A percentile compares a stretch with the other conserved stretches of the same genome.
phyloP scores from a whole-genome alignment of 2,329 filamentous ascomycete species.

The Colletotrichum zoysiae region DNA sequence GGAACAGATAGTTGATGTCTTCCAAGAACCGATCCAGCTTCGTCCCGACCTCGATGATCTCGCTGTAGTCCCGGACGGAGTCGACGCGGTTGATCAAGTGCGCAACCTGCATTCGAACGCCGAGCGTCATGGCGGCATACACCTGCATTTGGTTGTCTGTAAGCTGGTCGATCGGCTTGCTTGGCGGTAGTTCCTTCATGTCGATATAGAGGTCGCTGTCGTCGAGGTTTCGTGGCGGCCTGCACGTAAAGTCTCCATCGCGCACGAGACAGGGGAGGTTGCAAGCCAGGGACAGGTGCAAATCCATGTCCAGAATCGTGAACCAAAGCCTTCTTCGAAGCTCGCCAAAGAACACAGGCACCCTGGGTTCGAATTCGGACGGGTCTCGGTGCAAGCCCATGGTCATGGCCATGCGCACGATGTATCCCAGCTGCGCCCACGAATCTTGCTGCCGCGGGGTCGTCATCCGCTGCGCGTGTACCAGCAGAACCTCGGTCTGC shows the following conservation, averaged over 20 bases:
- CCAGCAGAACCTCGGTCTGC: slow-evolving; percentile 66
- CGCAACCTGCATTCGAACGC: slow-evolving; percentile 62
- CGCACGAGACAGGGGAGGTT: slow-evolving; percentile 65
- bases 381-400: slow-evolving; percentile 71
- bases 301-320: slow-evolving; percentile 68
- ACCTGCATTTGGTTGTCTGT: slow-evolving; percentile 68
- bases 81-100: slow-evolving; percentile 66
- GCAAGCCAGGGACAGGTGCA: slow-evolving; percentile 66
- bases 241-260: slow-evolving; percentile 66
- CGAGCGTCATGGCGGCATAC: slow-evolving; percentile 65
- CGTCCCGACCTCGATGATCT: slow-evolving; percentile 65
- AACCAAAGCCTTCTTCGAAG: slow-evolving; percentile 68
- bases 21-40: slow-evolving; percentile 67
- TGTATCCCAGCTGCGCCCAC: slow-evolving; percentile 67
- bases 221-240: slow-evolving; percentile 65
- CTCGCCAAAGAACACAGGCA: slow-evolving; percentile 65
- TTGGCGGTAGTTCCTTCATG: slow-evolving; percentile 62
- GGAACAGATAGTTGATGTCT: slow-evolving; percentile 66
- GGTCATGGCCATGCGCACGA: slow-evolving; percentile 69
- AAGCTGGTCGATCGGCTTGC: slow-evolving; percentile 63
- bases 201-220: slow-evolving; percentile 62
- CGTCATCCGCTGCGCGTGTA: slow-evolving; percentile 66
- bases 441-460: slow-evolving; percentile 61
- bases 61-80: slow-evolving; percentile 64
- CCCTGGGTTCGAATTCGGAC: slow-evolving; percentile 63